Evolutionary conservation across 2,329 filamentous ascomycete genomes (phyloP).

Genomic region (Geosmithia flava): DNA sequence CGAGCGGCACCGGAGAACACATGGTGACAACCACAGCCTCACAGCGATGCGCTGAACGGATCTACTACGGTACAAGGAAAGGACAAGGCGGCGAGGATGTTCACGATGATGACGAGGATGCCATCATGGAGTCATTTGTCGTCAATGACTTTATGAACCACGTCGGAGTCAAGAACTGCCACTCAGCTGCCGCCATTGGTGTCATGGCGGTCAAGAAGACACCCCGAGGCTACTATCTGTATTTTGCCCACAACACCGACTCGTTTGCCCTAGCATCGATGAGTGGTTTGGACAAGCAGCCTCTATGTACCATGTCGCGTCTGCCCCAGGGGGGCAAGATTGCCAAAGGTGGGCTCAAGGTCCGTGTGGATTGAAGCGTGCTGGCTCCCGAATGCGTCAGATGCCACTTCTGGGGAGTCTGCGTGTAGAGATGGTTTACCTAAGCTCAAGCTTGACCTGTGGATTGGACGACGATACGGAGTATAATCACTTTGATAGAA

Average conservation of each 20-base stretch:
- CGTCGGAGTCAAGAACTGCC: conserved; percentile 68
- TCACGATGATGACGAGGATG: conserved; percentile 63
- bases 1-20: conserved; percentile 92
- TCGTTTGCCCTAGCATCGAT: conserved; percentile 79
- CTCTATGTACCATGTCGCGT: conserved; percentile 81
- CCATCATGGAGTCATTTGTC: conserved; percentile 64
- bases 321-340: conserved; percentile 40
- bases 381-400: not conserved
- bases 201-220: conserved; percentile 84
- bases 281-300: conserved; percentile 62
- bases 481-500: not conserved
- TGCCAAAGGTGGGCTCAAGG: conserved; percentile 41
- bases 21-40: conserved; percentile 95
- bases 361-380: conserved; percentile 15
- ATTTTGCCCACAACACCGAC: conserved; percentile 95
- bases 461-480: too few relatives aligned
- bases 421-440: not conserved
- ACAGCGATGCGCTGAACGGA: conserved; percentile 69
- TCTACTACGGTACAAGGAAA: conserved; percentile 60
- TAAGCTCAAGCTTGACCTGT: not conserved
- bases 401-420: not conserved
- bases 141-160: conserved; percentile 87
- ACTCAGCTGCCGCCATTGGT: conserved; percentile 79
- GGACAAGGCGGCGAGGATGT: conserved; percentile 48
- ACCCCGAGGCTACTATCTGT: conserved; percentile 63